Percentiles rank a stretch among this genome's conserved stretches.
These are phyloP conservation scores for Capronia coronata DNA, from an alignment of 2,329 filamentous ascomycete genomes.

Conservation along the genomic window DNA sequence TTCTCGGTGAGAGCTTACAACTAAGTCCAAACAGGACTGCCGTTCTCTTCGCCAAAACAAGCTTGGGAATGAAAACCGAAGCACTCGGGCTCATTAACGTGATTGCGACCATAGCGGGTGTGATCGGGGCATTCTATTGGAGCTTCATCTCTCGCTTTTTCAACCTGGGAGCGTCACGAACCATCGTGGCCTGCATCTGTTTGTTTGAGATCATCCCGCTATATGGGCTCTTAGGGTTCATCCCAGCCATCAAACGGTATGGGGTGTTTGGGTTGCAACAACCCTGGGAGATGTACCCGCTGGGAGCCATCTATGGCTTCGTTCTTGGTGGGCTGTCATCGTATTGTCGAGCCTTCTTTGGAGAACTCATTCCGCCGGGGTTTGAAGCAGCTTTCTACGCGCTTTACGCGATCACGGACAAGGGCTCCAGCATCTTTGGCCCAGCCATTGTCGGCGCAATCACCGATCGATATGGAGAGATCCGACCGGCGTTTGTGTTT, in stretches of 20 bases:
- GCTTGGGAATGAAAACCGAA: conserved; percentile 81
- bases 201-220: conserved; percentile 89
- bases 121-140: conserved; percentile 87
- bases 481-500: conserved; percentile 86
- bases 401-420: conserved; percentile 94
- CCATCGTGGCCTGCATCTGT: conserved; percentile 83
- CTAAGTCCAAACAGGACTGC: conserved; percentile 54
- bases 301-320: conserved; percentile 85
- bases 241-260: conserved; percentile 67
- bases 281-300: conserved; percentile 92
- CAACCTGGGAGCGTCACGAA: conserved; percentile 69
- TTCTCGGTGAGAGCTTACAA: background rate
- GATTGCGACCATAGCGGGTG: conserved; percentile 75
- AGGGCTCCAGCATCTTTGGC: conserved; percentile 88
- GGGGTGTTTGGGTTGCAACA: conserved; percentile 83
- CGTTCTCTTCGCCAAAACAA: conserved; percentile 90
- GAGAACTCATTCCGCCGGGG: conserved; percentile 87
- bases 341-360: conserved; percentile 87
- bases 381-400: conserved; percentile 96
- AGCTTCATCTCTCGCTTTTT: conserved; percentile 66
- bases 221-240: conserved; percentile 81
- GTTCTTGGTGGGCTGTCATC: conserved; percentile 87
- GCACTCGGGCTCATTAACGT: conserved; percentile 89
- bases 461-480: conserved; percentile 74
- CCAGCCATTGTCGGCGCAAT: conserved; percentile 90